These are phyloP conservation scores for Coniferiporia weirii DNA, from an alignment of 1,284 basidiomycete genomes.

Conservation along the genomic window DNA sequence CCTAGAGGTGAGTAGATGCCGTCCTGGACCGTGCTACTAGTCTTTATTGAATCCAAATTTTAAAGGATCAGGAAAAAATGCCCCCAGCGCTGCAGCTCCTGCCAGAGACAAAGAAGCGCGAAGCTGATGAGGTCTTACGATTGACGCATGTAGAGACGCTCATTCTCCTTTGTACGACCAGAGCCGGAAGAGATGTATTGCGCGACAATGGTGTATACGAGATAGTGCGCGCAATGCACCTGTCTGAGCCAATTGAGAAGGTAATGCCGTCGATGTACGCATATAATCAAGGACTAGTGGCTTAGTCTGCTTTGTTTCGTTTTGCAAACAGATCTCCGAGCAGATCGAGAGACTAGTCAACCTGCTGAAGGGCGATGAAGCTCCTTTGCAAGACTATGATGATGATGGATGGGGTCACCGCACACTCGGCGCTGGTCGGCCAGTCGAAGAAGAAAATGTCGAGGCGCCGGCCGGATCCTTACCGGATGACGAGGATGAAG, in stretches of 20 bases:
- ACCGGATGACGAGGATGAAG: slow-evolving; percentile 32
- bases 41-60: slow-evolving; percentile 4
- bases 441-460: slow-evolving; percentile 31
- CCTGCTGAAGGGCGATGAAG: slow-evolving; percentile 42
- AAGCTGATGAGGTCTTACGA: slow-evolving; percentile 75
- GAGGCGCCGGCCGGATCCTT: slow-evolving; percentile 22
- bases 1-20: slow-evolving; percentile 55
- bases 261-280: slow-evolving; percentile 31
- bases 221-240: slow-evolving; percentile 78
- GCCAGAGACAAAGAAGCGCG: slow-evolving; percentile 79
- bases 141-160: slow-evolving; percentile 87
- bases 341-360: slow-evolving; percentile 49
- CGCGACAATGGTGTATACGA: slow-evolving; percentile 84
- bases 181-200: slow-evolving; percentile 80
- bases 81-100: slow-evolving; percentile 86
- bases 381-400: slow-evolving; percentile 17
- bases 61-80: slow-evolving; percentile 84
- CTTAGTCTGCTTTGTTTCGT: background rate
- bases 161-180: slow-evolving; percentile 83
- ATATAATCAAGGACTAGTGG: slow-evolving; percentile 2
- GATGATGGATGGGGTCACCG: slow-evolving; percentile 9
- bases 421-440: background rate
- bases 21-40: slow-evolving; percentile 1
- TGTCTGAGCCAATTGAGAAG: slow-evolving; percentile 75
- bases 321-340: slow-evolving; percentile 40